Base-by-base conservation (phyloP, 2,329 filamentous ascomycete genomes). In the Ilyonectria mors-panacis region DNA sequence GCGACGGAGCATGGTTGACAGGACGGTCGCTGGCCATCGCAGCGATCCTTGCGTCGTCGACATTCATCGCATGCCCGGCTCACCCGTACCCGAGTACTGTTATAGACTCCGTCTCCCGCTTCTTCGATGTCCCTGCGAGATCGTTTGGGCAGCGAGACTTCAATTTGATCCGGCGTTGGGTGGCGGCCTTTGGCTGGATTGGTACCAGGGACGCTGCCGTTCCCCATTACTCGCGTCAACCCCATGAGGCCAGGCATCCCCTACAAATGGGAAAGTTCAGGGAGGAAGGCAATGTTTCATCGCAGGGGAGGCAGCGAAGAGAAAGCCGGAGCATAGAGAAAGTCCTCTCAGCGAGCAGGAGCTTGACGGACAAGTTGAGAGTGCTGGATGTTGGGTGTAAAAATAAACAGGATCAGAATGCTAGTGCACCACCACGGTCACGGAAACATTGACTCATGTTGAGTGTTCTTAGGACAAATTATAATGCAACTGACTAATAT, bases 31-130 rank as follows among this genome's bases (percentile, higher is more conserved):
- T 59, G 58, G 2, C 66, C 66, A 30, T 68, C 66, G 19, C 66
- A 68, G n/a, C 66, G 66, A 26, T 68, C 66, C 35, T 68, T 68
- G 15, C 63, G 63, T 45, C 66, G 42, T 6, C 66, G 58, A n/a
- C 66, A 68, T 39, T 65, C 63, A 59, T 68, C 59, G n/a, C 66
- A 68, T 28, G 66, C 66, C 12, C 66, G 30, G 2, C 58, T 55
- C 2, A 66, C 54, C 3, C 66, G 62, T 15, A 63, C 37, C 12
- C 54, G 45, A 6, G 45, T 33, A 10, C 37, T 63, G 7, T 21
- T n/a, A 45, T 30, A 35, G 15, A 30, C 13, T 6, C 23, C n/a
- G 4, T 63, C 60, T 19, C 45, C n/a, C 12, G 33, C 13, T n/a
- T 63, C 60, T 7, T 63, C 60, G 15, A 30, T 45, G 4, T 58